Evolutionary conservation across 768 basidiomycete genomes (phyloP).

Genomic region (Lactifluus echinatus): DNA sequence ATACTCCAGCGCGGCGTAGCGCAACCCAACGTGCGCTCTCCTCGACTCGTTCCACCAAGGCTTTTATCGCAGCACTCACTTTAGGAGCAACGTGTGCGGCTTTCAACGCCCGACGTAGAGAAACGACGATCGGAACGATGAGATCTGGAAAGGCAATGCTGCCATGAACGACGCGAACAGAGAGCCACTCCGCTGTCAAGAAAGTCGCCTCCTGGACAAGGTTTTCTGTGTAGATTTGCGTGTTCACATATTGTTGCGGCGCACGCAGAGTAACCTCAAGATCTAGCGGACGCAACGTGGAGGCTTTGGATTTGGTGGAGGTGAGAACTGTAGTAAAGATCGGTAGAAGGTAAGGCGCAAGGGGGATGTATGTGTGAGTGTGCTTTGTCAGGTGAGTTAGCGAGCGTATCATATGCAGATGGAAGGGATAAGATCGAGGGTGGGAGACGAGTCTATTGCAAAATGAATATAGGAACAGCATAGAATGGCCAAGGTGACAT

Average conservation of each 20-base stretch:
- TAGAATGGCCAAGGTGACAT: slow-evolving; percentile 26
- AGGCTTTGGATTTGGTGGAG: slow-evolving; percentile 65
- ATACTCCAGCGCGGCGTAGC: slow-evolving; percentile 54
- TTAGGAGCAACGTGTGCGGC: slow-evolving; percentile 42
- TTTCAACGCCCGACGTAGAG: slow-evolving; percentile 70
- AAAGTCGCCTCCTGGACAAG: slow-evolving; percentile 75
- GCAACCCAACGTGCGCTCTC: slow-evolving; percentile 77
- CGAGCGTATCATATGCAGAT: slow-evolving; percentile 85
- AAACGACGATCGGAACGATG: slow-evolving; percentile 64
- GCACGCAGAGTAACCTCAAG: slow-evolving; percentile 80
- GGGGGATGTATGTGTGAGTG: slow-evolving; percentile 78
- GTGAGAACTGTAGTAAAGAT: slow-evolving; percentile 71
- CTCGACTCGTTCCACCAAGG: slow-evolving; percentile 79
- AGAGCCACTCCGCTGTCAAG: slow-evolving; percentile 76
- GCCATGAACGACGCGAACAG: slow-evolving; percentile 58
- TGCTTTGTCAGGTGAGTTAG: slow-evolving; percentile 78
- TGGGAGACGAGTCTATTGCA: slow-evolving; percentile 73
- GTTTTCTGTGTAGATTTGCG: slow-evolving; percentile 76
- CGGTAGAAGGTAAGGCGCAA: slow-evolving; percentile 80
- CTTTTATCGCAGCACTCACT: slow-evolving; percentile 57
- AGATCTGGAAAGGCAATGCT: slow-evolving; percentile 94
- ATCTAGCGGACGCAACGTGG: slow-evolving; percentile 83
- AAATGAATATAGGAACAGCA: not conserved
- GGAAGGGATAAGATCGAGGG: slow-evolving; percentile 88
- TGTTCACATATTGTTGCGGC: slow-evolving; percentile 82